Evolutionary conservation across 225 moss, liverwort and hornwort genomes (phyloP), one percentile per base, ranked within the genome.

Genomic region (Sphagnum tenellum): DNA sequence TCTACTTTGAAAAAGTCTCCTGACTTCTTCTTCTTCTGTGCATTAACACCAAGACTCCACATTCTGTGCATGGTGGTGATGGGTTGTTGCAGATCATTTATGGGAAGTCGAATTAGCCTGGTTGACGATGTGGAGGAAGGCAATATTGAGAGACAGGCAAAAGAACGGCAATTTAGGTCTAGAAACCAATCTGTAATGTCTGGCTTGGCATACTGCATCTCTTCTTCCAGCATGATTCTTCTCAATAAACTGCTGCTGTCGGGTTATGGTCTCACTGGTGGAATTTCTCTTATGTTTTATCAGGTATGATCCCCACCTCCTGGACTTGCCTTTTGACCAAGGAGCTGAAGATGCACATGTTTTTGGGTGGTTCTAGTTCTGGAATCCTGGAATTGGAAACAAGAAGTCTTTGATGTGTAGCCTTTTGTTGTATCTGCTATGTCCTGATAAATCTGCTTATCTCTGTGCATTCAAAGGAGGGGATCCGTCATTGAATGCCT

Each of bases 211-310:
- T 98, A 98, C 59, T 98, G 96, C 69, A 45, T 82, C 50, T 90
- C 96, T 46, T 98, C 96, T 13, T 90, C 88, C 87, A 83, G 96
- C 72, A 98, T 98, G 96, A 98, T 98, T 76, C 80, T 98, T 62
- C 87, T 98, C 57, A 98, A 98, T 82, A 98, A 98, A 75, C 84
- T 92, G 59, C 89, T 93, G 5, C 64, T 98, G 50, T 92, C 96
- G 4, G 90, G 90, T 62, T 98, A 90, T 63, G 79, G 89, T 67
- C 84, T 98, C 11, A 81, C 83, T 64, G 93, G 90, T 66, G 96
- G 96, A 51, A 98, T 98, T 71, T 93, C 90, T 45, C 78, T 98
- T 59, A 90, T 90, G 92, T 86, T 93, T 62, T 98, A 93, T 79
- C 96, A 98, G 96, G 96, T 93, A 61, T 29, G 29, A 29, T 29